A percentile compares a stretch with the other conserved stretches of the same genome.
Evolutionary conservation across 208 protist species (phyloP).

Genomic region (Angomonas desouzai): DNA sequence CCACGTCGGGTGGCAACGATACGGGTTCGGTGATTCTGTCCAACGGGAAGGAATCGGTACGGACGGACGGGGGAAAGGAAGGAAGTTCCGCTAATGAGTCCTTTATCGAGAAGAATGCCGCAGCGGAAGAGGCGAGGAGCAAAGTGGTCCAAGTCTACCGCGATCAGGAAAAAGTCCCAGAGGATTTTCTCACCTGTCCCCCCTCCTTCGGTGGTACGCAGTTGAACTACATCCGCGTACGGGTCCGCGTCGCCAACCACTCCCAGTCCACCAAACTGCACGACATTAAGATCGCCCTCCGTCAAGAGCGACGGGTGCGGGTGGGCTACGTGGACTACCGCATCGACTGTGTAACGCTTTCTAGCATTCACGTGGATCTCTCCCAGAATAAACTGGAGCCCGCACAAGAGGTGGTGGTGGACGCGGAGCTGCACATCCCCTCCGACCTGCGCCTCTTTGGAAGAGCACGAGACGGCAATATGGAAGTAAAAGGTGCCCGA

Average conservation of each 20-base stretch:
- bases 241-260: neutral
- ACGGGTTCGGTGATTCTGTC: neutral
- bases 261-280: neutral
- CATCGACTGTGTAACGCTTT: neutral
- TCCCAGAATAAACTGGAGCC: neutral
- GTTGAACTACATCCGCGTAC: neutral
- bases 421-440: neutral
- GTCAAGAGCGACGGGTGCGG: conserved; percentile 1
- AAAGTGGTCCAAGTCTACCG: conserved; percentile 1
- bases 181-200: neutral
- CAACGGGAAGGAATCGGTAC: conserved; percentile 2
- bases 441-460: neutral
- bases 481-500: neutral
- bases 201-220: neutral
- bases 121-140: neutral
- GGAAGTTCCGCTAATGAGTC: neutral
- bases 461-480: neutral
- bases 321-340: neutral
- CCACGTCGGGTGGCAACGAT: neutral
- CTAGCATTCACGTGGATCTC: neutral
- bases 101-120: neutral
- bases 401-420: neutral
- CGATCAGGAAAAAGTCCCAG: neutral
- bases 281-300: conserved; percentile 5
- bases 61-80: neutral